Conservation (phyloP, 2,329 filamentous ascomycete genomes). For the Dothidotthia symphoricarpi region DNA sequence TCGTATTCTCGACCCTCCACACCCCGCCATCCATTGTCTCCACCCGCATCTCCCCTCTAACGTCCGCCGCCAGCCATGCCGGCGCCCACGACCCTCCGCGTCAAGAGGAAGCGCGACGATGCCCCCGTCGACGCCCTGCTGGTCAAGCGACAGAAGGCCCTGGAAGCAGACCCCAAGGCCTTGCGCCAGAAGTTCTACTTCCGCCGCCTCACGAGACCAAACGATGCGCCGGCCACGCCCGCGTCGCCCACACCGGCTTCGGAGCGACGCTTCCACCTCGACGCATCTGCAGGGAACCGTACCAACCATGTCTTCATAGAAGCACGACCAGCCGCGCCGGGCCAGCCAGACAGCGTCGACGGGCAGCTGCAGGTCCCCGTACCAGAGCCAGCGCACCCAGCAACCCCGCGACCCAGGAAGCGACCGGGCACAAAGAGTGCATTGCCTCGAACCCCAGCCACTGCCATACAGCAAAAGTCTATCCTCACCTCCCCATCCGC, state of each 20-base stretch:
- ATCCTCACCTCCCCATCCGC: slow-evolving; percentile 18
- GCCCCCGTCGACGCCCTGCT: slow-evolving; percentile 55
- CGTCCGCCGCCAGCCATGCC: not conserved
- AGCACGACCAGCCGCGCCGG: slow-evolving; percentile 8
- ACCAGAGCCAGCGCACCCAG: slow-evolving; percentile 6
- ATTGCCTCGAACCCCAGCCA: slow-evolving; percentile 9
- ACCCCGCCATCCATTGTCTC: not conserved
- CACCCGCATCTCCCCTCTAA: not conserved
- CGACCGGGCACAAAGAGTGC: slow-evolving; percentile 29
- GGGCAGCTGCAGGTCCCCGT: slow-evolving; percentile 5
- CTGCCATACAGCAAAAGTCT: slow-evolving; percentile 5
- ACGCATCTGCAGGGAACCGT: slow-evolving; percentile 14
- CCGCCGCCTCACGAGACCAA: slow-evolving; percentile 27
- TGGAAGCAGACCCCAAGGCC: slow-evolving; percentile 5
- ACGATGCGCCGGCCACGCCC: slow-evolving; percentile 8
- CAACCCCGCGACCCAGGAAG: slow-evolving; percentile 22
- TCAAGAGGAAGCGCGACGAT: slow-evolving; percentile 58
- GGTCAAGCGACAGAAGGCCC: slow-evolving; percentile 21
- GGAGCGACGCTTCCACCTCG: slow-evolving; percentile 28
- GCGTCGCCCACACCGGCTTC: slow-evolving; percentile 19
- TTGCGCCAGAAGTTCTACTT: slow-evolving; percentile 13
- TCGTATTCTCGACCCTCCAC: slow-evolving; percentile 9
- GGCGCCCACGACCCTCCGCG: slow-evolving; percentile 32
- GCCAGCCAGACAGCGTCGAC: not conserved
- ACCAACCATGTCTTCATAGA: slow-evolving; percentile 26